phyloP scores from a whole-genome alignment of 371 early-diverging fungal genomes.

The Apophysomyces variabilis region DNA sequence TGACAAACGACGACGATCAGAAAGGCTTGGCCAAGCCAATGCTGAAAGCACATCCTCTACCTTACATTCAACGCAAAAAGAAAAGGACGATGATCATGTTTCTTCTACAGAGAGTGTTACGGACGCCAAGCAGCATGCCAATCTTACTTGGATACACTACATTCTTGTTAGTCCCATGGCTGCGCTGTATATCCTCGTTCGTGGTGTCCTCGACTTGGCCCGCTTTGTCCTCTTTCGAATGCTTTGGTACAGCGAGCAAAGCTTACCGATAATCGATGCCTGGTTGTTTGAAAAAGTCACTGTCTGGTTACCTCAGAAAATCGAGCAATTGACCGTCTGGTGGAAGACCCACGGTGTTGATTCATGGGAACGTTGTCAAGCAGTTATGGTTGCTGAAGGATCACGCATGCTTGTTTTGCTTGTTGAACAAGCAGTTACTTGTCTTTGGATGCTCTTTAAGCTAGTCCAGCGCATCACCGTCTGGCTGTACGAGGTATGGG shows the following conservation, averaged over 20 bases:
- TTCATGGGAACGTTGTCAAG: neutral
- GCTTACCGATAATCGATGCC: slow-evolving; percentile 37
- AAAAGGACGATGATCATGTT: neutral
- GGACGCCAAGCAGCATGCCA: neutral
- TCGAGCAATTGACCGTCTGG: slow-evolving; percentile 24
- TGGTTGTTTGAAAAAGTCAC: slow-evolving; percentile 45
- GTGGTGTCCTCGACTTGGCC: slow-evolving; percentile 24
- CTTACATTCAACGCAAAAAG: neutral
- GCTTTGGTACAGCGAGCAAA: slow-evolving; percentile 32
- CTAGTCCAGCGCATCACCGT: neutral
- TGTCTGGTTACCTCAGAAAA: slow-evolving; percentile 25
- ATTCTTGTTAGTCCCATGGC: slow-evolving; percentile 41
- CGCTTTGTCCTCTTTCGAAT: slow-evolving; percentile 24
- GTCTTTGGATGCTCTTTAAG: neutral
- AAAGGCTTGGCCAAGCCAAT: too few species aligned
- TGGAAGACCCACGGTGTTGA: slow-evolving; percentile 30
- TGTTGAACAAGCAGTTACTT: neutral
- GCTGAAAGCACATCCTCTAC: too few species aligned
- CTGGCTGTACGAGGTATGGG: neutral
- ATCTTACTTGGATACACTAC: slow-evolving; percentile 34
- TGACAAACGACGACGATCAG: neutral
- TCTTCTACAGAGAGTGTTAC: neutral
- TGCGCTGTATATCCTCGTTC: slow-evolving; percentile 29
- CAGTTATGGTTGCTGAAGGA: neutral
- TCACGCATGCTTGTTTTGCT: neutral